These are phyloP conservation scores for Capronia epimyces DNA, from an alignment of 2,329 filamentous ascomycete species.

Conservation along the genomic window DNA sequence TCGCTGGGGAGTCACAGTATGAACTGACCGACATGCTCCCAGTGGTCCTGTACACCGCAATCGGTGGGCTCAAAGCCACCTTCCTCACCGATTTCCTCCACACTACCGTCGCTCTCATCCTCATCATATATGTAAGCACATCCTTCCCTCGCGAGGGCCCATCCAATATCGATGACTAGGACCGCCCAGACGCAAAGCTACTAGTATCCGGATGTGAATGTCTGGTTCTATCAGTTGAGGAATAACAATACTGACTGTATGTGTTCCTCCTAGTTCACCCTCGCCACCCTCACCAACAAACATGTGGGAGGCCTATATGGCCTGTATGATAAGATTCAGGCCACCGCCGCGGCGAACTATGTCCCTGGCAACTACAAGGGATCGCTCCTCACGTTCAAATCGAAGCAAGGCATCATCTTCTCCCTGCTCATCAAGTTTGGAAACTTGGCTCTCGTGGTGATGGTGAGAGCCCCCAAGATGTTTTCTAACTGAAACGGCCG, in stretches of 20 bases:
- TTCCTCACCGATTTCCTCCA: constrained; percentile 48
- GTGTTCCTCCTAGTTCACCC: constrained; percentile 34
- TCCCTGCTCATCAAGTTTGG: constrained; percentile 47
- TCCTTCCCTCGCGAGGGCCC: neutral
- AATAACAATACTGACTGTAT: neutral
- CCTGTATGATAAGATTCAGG: constrained; percentile 45
- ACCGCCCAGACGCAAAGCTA: no score
- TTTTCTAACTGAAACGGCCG: neutral
- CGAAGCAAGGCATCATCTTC: constrained; percentile 39
- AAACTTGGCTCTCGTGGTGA: constrained; percentile 47
- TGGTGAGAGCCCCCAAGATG: constrained; percentile 29
- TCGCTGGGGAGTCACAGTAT: no score
- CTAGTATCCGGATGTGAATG: no score
- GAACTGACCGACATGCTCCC: neutral
- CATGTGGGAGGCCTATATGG: constrained; percentile 41
- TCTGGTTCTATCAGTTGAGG: no score
- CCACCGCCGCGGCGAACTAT: constrained; percentile 39
- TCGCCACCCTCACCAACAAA: constrained; percentile 41
- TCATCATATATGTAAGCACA: constrained; percentile 38
- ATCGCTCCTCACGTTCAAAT: constrained; percentile 47
- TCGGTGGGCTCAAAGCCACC: constrained; percentile 47
- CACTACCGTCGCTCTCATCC: constrained; percentile 44
- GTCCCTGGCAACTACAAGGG: constrained; percentile 46
- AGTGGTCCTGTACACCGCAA: constrained; percentile 36
- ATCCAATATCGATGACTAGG: neutral